phyloP scores from a whole-genome alignment of 208 protist genomes.

The Lotmaria passim region DNA sequence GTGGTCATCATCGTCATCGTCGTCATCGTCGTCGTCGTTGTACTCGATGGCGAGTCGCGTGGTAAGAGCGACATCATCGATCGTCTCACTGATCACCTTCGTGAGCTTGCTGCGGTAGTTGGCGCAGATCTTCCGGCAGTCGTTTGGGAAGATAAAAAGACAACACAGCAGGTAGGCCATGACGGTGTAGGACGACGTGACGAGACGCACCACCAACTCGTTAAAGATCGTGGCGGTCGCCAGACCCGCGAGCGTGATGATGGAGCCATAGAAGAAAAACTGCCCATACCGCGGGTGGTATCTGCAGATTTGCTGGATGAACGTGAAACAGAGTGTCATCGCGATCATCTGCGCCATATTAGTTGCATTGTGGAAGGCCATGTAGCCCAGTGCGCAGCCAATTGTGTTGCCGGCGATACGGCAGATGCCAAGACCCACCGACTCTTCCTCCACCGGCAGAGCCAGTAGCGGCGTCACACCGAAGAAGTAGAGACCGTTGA shows the following conservation, averaged over 20 bases:
- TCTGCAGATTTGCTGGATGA: constrained; percentile 29
- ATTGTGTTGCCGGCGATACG: constrained; percentile 40
- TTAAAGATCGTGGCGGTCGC: constrained; percentile 28
- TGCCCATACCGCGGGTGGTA: constrained; percentile 40
- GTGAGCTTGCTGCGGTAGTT: constrained; percentile 36
- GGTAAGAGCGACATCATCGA: constrained; percentile 33
- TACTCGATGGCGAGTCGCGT: constrained; percentile 7
- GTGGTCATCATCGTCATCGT: too few species aligned
- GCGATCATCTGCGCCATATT: constrained; percentile 33
- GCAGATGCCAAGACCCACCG: constrained; percentile 33
- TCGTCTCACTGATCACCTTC: constrained; percentile 35
- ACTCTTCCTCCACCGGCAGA: constrained; percentile 55
- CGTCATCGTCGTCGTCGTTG: not conserved
- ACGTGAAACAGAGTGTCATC: constrained; percentile 34
- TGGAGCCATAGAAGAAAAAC: constrained; percentile 41
- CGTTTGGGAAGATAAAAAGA: constrained; percentile 59
- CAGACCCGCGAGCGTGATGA: constrained; percentile 37
- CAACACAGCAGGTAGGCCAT: constrained; percentile 51
- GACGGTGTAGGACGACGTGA: constrained; percentile 46
- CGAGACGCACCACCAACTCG: constrained; percentile 40
- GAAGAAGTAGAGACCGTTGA: constrained; percentile 48
- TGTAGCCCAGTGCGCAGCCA: constrained; percentile 43
- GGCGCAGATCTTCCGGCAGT: constrained; percentile 55
- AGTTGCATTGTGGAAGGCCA: constrained; percentile 36
- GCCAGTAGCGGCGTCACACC: constrained; percentile 62